Evolutionary conservation across 352 stramenopile genomes (phyloP), one percentile per base, ranked within the genome.

Genomic region (Globisporangium radiosum): DNA sequence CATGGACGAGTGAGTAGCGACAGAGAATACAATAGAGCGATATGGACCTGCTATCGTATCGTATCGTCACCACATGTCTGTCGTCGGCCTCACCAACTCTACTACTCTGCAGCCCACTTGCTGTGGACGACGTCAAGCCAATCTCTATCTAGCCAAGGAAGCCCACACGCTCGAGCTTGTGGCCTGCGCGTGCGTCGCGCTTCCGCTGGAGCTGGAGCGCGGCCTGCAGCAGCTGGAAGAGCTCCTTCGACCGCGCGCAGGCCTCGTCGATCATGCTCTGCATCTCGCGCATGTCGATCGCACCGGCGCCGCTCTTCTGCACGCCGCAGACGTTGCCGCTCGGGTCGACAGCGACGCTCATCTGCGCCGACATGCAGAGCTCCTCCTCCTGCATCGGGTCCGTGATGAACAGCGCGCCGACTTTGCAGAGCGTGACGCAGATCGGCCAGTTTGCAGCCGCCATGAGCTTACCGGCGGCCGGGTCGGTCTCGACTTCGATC

Each of bases 241-340:
- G 73, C 50, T 87, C 73, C 47, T 78, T 82, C 19, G 81, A 83
- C 8, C 75, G 67, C 59, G 76, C 73, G 60, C 71, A 82, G 14
- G 79, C 79, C 58, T 89, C 77, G 51, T 92, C 82, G 57, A 90
- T 71, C 78, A 92, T 92, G 39, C 79, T 68, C 68, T 92, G 79
- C 78, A 88, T 85, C 60, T 92, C 82, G 17, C 81, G 73, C 65
- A 87, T 75, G 47, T 86, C 79, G 17, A 92, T 75, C 17, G 82
- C 79, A 17, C 79, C 82, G 4, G 67, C 64, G 7, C 82, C 82
- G 52, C 76, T 87, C 72, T 90, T 92, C 62, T 92, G 82, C 15
- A 90, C 71, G 50, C 82, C 82, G 52, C 80, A 89, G 40, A 92
- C 77, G 15, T 65, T 70, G 10, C 77, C 73, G 10, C 64, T 72